phyloP scores from a whole-genome alignment of 148 eudicot species.

The Dysphania ambrosioides region DNA sequence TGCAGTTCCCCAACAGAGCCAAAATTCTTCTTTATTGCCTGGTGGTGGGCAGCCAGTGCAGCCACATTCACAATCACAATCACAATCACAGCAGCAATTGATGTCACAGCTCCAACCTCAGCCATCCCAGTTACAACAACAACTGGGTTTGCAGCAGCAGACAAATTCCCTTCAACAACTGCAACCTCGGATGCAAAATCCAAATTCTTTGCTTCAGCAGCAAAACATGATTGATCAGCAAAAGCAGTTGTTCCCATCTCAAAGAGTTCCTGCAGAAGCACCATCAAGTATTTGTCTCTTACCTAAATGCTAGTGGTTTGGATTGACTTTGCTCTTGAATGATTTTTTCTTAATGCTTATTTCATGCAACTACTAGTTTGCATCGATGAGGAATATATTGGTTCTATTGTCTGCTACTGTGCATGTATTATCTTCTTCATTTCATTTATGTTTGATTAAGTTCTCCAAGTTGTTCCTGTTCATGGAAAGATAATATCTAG shows the following conservation, averaged over 20 bases:
- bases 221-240: slow-evolving; percentile 77
- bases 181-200: slow-evolving; percentile 75
- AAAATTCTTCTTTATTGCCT: slow-evolving; percentile 48
- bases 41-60: slow-evolving; percentile 56
- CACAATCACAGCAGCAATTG: slow-evolving; percentile 68
- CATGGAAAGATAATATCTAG: not conserved
- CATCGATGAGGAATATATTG: not conserved
- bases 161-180: slow-evolving; percentile 56
- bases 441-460: not conserved
- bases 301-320: not conserved
- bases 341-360: not conserved
- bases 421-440: not conserved
- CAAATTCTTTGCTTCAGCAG: slow-evolving; percentile 67
- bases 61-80: slow-evolving; percentile 53
- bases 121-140: slow-evolving; percentile 70
- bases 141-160: slow-evolving; percentile 66
- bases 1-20: slow-evolving; percentile 63
- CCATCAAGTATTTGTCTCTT: slow-evolving; percentile 61
- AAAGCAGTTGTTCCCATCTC: slow-evolving; percentile 71
- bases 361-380: not conserved
- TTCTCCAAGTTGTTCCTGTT: too few species aligned
- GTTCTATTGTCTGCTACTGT: not conserved
- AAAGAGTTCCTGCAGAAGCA: slow-evolving; percentile 64
- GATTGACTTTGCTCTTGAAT: not conserved
- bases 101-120: slow-evolving; percentile 83